These are phyloP conservation scores for Maudiozyma barnettii DNA, from an alignment of 805 yeast genomes.

Conservation along the genomic window DNA sequence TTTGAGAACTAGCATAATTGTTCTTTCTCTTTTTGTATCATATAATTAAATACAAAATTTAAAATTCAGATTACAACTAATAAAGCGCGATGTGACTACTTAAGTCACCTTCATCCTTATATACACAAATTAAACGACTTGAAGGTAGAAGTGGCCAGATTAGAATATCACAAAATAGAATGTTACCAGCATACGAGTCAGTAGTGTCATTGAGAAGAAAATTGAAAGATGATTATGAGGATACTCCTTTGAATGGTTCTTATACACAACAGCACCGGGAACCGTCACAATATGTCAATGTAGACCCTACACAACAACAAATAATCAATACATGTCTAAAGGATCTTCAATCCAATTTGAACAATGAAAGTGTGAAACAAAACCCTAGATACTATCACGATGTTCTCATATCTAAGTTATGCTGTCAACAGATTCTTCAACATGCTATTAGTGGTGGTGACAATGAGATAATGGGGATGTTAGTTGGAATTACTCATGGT, in stretches of 20 bases:
- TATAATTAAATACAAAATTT: neutral
- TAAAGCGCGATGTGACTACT: too few species aligned
- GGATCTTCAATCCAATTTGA: too few species aligned
- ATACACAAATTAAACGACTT: too few species aligned
- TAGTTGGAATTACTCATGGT: constrained; percentile 63
- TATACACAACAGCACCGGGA: neutral
- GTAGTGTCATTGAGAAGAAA: neutral
- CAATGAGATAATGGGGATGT: constrained; percentile 92
- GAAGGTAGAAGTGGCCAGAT: too few species aligned
- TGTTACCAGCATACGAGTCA: neutral
- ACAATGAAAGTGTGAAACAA: too few species aligned
- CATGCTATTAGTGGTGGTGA: constrained; percentile 81
- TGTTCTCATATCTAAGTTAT: constrained; percentile 50
- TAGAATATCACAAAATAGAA: too few species aligned
- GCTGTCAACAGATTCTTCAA: constrained; percentile 62
- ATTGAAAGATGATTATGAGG: neutral
- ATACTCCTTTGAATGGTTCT: neutral
- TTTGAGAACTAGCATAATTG: too few species aligned
- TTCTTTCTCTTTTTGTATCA: neutral
- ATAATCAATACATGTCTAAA: neutral
- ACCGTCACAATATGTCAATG: neutral
- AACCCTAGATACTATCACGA: constrained; percentile 10
- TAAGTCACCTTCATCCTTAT: too few species aligned
- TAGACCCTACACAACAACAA: neutral
- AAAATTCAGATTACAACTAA: too few species aligned